Evolutionary conservation across 1,284 basidiomycete species (phyloP).

Genomic region (Cutaneotrichosporon cyanovorans): DNA sequence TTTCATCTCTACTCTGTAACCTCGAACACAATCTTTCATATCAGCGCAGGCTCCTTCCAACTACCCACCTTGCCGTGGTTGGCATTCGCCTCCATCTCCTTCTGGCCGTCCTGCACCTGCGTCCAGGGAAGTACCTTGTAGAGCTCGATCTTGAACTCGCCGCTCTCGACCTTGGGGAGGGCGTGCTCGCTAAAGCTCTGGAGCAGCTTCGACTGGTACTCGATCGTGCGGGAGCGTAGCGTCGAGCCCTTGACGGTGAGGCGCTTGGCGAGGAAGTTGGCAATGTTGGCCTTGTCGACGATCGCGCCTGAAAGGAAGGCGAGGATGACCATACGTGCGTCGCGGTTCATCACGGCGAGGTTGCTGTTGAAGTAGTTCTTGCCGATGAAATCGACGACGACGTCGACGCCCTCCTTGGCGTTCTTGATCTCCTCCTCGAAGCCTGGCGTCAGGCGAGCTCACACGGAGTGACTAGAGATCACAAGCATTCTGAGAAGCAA

Average conservation of each 20-base stretch:
- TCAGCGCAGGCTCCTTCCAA: conserved; percentile 1
- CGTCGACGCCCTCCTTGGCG: conserved; percentile 48
- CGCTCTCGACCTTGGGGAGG: conserved; percentile 57
- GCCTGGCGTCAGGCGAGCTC: conserved; percentile 29
- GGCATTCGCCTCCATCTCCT: conserved; percentile 77
- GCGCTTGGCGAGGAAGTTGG: conserved; percentile 66
- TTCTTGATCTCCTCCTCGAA: conserved; percentile 49
- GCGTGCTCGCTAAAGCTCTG: conserved; percentile 56
- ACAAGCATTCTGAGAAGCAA: too few species aligned
- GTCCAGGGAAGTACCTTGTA: conserved; percentile 77
- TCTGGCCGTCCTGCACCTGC: conserved; percentile 73
- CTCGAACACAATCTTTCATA: conserved; percentile 18
- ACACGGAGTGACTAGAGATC: too few species aligned
- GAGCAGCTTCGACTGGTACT: conserved; percentile 75
- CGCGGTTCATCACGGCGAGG: conserved; percentile 63
- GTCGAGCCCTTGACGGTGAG: conserved; percentile 85
- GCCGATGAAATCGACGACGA: conserved; percentile 70
- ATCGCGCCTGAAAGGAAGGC: conserved; percentile 54
- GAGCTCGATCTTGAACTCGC: conserved; percentile 63
- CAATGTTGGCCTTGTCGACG: conserved; percentile 57
- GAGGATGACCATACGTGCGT: conserved; percentile 61
- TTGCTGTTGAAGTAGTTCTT: conserved; percentile 77
- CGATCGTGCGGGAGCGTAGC: conserved; percentile 64
- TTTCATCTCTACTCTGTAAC: conserved; percentile 5
- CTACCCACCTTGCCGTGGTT: conserved; percentile 54